Evolutionary conservation across 2,329 filamentous ascomycete species (phyloP), one percentile per base, ranked within the genome.

Genomic region (Pseudogymnoascus sp.): DNA sequence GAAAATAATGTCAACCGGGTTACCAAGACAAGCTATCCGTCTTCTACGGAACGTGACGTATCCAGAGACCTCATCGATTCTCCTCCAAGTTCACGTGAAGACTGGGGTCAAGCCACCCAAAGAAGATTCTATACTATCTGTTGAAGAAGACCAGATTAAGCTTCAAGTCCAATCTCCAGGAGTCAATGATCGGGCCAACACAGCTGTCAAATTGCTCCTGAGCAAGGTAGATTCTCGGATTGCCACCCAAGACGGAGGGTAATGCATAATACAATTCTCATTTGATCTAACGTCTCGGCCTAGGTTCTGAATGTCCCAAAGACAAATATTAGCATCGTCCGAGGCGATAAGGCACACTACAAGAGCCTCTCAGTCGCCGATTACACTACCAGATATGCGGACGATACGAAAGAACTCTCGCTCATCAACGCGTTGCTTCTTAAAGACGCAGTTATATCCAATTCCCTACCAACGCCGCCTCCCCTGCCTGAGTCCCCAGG

Each of bases 81-180:
- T 57, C n/a, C 51, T 57, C n/a, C 51, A 57, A 14, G 51, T 57
- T 34, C 51, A 57, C 51, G 51, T 57, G 51, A 34, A 57, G 51
- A 34, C 51, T 2, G 51, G 51, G n/a, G 51, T 57, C 18, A 57
- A 34, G n/a, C 51, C 51, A 57, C 51, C 51, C 18, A 57, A 57
- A 14, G 51, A 57, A 34, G 51, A 34, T 34, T 57, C 51, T 18
- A 34, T 57, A 57, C 10, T 57, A 34, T 57, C 51, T 7, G 26
- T 57, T 7, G 51, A 57, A 57, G 29, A 57, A 18, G 51, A 57
- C 10, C 51, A 57, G 51, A 57, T 57, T 57, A 57, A 34, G 51
- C 51, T 57, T 18, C 51, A 57, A 21, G 51, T 57, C 16, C 51
- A 57, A 57, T 34, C 51, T 18, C 51, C 51, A 57, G 51, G 51